phyloP scores from a whole-genome alignment of 164 flowering plant genomes.

The Piper longum region DNA sequence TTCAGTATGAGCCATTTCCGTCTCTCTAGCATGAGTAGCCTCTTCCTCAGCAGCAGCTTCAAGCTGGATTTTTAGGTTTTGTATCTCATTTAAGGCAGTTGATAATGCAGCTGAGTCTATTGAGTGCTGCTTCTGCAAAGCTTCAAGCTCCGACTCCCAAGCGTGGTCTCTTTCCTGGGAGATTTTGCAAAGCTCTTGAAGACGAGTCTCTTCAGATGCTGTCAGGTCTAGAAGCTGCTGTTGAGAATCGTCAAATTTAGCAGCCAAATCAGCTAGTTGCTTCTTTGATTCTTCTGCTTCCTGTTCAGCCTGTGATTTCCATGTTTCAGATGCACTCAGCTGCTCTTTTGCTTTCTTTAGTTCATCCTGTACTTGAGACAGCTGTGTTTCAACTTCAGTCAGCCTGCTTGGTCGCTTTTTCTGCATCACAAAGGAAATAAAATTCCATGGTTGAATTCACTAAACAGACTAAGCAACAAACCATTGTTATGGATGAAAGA shows the following conservation, averaged over 20 bases:
- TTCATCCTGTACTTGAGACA: constrained; percentile 58
- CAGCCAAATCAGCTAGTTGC: constrained; percentile 37
- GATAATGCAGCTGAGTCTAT: constrained; percentile 37
- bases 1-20: constrained; percentile 33
- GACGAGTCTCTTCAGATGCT: constrained; percentile 33
- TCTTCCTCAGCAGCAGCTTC: constrained; percentile 37
- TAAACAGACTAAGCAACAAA: background rate
- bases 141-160: constrained; percentile 44
- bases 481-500: background rate
- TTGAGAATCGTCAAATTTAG: constrained; percentile 49
- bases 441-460: background rate
- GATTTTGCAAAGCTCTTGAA: constrained; percentile 25
- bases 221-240: constrained; percentile 33
- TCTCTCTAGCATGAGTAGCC: constrained; percentile 22
- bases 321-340: constrained; percentile 44
- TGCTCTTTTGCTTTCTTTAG: constrained; percentile 58
- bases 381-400: constrained; percentile 58
- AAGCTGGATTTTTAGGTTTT: constrained; percentile 45
- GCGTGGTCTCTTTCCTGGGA: constrained; percentile 34
- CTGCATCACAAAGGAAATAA: constrained; percentile 19
- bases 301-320: constrained; percentile 36
- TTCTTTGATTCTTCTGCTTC: constrained; percentile 72
- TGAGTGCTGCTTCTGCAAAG: constrained; percentile 30
- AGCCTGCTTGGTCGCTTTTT: constrained; percentile 58
- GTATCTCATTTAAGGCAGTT: constrained; percentile 57